Percentiles rank a stretch among this genome's conserved stretches.
Evolutionary conservation across 306 rosid species (phyloP).

Genomic region (Acacia acuminata): DNA sequence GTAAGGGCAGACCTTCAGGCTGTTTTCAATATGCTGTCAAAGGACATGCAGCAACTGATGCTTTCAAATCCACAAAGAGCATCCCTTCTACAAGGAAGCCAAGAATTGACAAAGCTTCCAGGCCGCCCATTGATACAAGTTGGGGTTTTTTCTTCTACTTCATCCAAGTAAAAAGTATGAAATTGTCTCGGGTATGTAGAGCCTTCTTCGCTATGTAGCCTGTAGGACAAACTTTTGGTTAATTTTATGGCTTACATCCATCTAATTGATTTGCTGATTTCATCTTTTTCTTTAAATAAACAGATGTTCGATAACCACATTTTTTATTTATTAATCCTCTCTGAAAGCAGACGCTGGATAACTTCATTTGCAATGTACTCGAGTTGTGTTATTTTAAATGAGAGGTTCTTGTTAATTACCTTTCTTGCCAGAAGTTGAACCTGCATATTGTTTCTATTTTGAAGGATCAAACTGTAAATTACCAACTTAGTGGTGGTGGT

Average conservation of each 20-base stretch:
- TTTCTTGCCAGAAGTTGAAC: slow-evolving; percentile 28
- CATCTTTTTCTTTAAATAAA: slow-evolving; percentile 18
- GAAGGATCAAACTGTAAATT: slow-evolving; percentile 31
- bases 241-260: slow-evolving; percentile 30
- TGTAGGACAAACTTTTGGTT: slow-evolving; percentile 30
- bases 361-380: slow-evolving; percentile 24
- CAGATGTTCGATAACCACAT: slow-evolving; percentile 27
- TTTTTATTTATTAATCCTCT: slow-evolving; percentile 26
- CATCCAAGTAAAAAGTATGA: slow-evolving; percentile 51
- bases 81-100: slow-evolving; percentile 60
- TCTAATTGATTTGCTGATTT: slow-evolving; percentile 29
- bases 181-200: slow-evolving; percentile 23
- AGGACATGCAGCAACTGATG: slow-evolving; percentile 82
- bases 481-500: slow-evolving; percentile 25
- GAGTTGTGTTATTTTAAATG: slow-evolving; percentile 16
- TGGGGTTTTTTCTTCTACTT: slow-evolving; percentile 41
- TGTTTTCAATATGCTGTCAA: slow-evolving; percentile 67
- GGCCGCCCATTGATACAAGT: slow-evolving; percentile 45
- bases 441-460: slow-evolving; percentile 27
- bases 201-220: slow-evolving; percentile 26
- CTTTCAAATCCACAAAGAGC: slow-evolving; percentile 80
- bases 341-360: slow-evolving; percentile 30
- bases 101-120: slow-evolving; percentile 51
- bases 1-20: slow-evolving; percentile 54
- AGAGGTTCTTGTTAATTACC: slow-evolving; percentile 3